A percentile compares a stretch with the other conserved stretches of the same genome.
These are phyloP conservation scores for Moesziomyces antarcticus DNA, from an alignment of 1,284 basidiomycete species.

Conservation along the genomic window DNA sequence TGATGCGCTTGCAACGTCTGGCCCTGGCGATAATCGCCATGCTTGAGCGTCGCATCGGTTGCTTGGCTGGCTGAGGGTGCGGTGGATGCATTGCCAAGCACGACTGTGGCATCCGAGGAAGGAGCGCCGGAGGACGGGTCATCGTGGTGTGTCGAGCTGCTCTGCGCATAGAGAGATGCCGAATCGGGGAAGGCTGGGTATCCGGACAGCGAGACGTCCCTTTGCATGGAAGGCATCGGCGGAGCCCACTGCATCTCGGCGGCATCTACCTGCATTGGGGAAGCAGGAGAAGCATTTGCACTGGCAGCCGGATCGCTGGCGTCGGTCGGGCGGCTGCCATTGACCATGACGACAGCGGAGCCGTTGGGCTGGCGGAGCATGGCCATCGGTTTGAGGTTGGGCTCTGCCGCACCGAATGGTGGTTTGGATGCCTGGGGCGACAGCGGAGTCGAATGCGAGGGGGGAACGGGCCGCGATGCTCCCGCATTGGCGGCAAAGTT, in stretches of 20 bases:
- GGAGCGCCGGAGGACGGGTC: slow-evolving; percentile 20
- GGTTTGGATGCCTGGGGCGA: slow-evolving; percentile 28
- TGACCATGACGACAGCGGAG: slow-evolving; percentile 23
- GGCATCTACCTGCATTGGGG: slow-evolving; percentile 51
- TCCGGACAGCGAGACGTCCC: slow-evolving; percentile 41
- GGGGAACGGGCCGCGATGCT: slow-evolving; percentile 40
- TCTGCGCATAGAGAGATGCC: slow-evolving; percentile 48
- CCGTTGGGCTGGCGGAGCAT: slow-evolving; percentile 36
- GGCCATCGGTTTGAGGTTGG: slow-evolving; percentile 35
- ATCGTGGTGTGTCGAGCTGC: slow-evolving; percentile 41
- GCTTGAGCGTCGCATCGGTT: slow-evolving; percentile 32
- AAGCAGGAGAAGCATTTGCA: slow-evolving; percentile 23
- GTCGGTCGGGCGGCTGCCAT: slow-evolving; percentile 14
- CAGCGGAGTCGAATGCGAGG: slow-evolving; percentile 49
- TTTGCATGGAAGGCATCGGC: slow-evolving; percentile 10
- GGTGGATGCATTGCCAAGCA: slow-evolving; percentile 23
- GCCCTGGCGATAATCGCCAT: slow-evolving; percentile 15
- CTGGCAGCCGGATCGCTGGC: slow-evolving; percentile 1
- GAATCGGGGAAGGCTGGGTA: slow-evolving; percentile 60
- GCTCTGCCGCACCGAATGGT: slow-evolving; percentile 49
- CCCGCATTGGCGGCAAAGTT: slow-evolving; percentile 2
- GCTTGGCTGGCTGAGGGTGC: slow-evolving; percentile 25
- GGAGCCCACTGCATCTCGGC: slow-evolving; percentile 47
- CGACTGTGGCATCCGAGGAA: slow-evolving; percentile 23
- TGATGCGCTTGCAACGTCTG: slow-evolving; percentile 40